Evolutionary conservation across 108 stramenopile genomes (phyloP).

Genomic region (Nannochloropsis salina): DNA sequence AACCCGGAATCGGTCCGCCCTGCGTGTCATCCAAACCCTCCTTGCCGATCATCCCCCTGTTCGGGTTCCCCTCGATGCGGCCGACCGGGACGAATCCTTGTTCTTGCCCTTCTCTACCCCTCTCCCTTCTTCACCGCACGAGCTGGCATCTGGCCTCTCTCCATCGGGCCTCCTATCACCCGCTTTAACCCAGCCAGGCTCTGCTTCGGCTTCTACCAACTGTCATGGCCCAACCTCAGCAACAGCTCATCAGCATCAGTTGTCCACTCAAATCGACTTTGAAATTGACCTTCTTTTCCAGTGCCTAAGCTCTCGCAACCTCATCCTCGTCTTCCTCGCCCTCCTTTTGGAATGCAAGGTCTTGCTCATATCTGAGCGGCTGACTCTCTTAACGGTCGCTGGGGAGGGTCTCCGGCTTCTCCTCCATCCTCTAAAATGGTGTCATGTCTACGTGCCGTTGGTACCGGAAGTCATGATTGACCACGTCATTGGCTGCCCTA

Average conservation of each 20-base stretch:
- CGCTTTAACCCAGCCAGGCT: not conserved
- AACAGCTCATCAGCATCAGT: not conserved
- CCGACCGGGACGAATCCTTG: not conserved
- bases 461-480: constrained; percentile 17
- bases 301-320: not conserved
- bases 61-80: not conserved
- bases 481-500: constrained; percentile 4
- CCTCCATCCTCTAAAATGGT: not conserved
- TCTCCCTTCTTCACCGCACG: not conserved
- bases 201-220: not conserved
- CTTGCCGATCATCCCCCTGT: not conserved
- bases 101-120: not conserved
- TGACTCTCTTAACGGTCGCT: constrained; percentile 4
- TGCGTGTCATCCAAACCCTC: constrained; percentile 1
- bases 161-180: not conserved
- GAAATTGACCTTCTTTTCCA: not conserved
- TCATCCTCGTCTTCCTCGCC: not conserved
- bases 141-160: not conserved
- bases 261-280: constrained; percentile 20
- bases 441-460: constrained; percentile 20
- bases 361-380: not conserved
- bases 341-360: constrained; percentile 2
- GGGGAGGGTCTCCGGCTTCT: not conserved
- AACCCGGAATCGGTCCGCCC: not conserved
- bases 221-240: not conserved